Base-by-base conservation (phyloP, 2,329 filamentous ascomycete genomes). In the Dactylellina haptotyla region DNA sequence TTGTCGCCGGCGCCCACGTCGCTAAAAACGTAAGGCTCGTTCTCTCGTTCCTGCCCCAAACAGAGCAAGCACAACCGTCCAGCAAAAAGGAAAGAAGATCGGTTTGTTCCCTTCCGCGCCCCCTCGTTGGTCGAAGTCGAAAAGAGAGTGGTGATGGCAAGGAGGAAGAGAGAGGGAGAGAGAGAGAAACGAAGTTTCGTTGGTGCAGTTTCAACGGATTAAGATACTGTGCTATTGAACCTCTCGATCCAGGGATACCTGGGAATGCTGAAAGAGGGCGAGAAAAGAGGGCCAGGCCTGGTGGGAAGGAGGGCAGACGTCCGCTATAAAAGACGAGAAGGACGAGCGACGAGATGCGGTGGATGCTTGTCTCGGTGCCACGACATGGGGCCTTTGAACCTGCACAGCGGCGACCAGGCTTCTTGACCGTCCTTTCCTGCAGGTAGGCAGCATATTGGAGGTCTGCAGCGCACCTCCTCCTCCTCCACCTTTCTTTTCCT, bases 401-500 rank as follows among this genome's bases (percentile, higher is more conserved):
- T n/a, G n/a, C n/a, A n/a, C n/a, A n/a, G n/a, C n/a, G n/a, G n/a
- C n/a, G n/a, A n/a, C n/a, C n/a, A n/a, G n/a, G n/a, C n/a, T n/a
- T n/a, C n/a, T n/a, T n/a, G n/a, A n/a, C n/a, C n/a, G n/a, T n/a
- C n/a, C n/a, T n/a, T n/a, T n/a, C n/a, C n/a, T n/a, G n/a, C n/a
- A n/a, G n/a, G n/a, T n/a, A n/a, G n/a, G n/a, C n/a, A n/a, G n/a
- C n/a, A n/a, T n/a, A n/a, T n/a, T n/a, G n/a, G n/a, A 34, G 14
- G 32, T 14, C 6, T 34, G 32, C 32, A 34, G 32, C 32, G 39
- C 6, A 43, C n/a, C 45, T 50, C 48, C 34, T 4, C 26, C 43
- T 28, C 34, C 25, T 53, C 61, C 46, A 30, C 30, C 41, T 34
- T 71, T 58, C 66, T n/a, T 57, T 59, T 58, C 62, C 59, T 56